phyloP scores from a whole-genome alignment of 768 basidiomycete species.

The Pholiota microspora region DNA sequence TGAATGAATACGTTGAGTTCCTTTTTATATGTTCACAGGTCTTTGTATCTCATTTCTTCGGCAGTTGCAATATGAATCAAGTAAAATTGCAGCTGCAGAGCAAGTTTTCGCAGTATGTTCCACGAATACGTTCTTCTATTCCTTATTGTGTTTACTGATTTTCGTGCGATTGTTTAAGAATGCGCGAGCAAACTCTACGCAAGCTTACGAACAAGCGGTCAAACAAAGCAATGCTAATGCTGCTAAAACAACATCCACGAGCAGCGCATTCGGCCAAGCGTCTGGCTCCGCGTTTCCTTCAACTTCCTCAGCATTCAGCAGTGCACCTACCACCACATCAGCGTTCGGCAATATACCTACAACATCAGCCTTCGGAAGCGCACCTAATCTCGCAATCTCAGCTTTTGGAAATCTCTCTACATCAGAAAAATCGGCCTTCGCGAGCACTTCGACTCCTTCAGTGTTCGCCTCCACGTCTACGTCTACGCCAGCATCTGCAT shows the following conservation, averaged over 20 bases:
- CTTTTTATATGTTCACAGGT: background rate
- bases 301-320: constrained; percentile 12
- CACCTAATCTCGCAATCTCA: constrained; percentile 25
- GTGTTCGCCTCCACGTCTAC: constrained; percentile 27
- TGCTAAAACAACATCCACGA: constrained; percentile 4
- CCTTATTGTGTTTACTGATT: background rate
- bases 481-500: constrained; percentile 22
- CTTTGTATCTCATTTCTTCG: background rate
- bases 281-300: constrained; percentile 8
- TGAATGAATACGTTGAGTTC: constrained; percentile 69
- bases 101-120: constrained; percentile 37
- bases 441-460: background rate
- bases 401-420: constrained; percentile 24
- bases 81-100: constrained; percentile 52
- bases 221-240: constrained; percentile 33
- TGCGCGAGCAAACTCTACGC: constrained; percentile 44
- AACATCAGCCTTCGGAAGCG: constrained; percentile 37
- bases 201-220: constrained; percentile 52
- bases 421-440: background rate
- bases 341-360: constrained; percentile 34
- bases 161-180: constrained; percentile 29
- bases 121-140: background rate
- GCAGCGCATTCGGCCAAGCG: constrained; percentile 28
- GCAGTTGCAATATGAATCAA: constrained; percentile 52
- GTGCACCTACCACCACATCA: constrained; percentile 21